Base-by-base conservation (phyloP, 2,329 filamentous ascomycete genomes). In the Phaeosphaeriaceae sp. region DNA sequence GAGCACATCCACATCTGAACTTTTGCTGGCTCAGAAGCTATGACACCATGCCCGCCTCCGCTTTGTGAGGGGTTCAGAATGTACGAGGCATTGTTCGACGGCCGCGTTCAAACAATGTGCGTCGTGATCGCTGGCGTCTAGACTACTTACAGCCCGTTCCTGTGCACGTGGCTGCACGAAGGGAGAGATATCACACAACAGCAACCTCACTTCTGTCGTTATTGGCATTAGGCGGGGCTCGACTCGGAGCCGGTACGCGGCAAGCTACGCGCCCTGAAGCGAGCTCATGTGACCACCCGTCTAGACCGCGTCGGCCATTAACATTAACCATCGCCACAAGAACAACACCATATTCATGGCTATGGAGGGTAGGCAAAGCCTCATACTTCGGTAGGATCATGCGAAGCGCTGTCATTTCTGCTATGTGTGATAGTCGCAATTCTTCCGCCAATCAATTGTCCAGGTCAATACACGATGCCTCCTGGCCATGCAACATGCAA, bases 1-100 rank as follows among this genome's bases (percentile, higher is more conserved):
- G 54, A 41, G 54, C 60, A 51, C 50, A 36, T 36, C 41, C 17
- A 58, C n/a, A 24, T 47, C 45, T 53, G 55, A 62, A 60, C 59
- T 56, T 65, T 63, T 53, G 45, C 54, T 54, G 61, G 46, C 57
- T 56, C 56, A 60, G 51, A 53, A 63, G 65, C 67, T 67, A 69
- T 66, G 63, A 69, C 65, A 66, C 60, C 52, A 65, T 36, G 31
- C 11, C 31, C 31, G 31, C 31, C 31, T 36, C 61, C 45, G 49
- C 53, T 51, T 51, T 44, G 49, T 52, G 50, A 61, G 49, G 51
- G 52, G 49, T 56, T 10, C 45, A 11, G n/a, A n/a, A n/a, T n/a
- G 21, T 47, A 2, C 7, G 19, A 24, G 15, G 42, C 7, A 25
- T 47, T 22, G 42, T 45, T 2, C 42, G 9, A 45, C 42, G 21